Evolutionary conservation across 208 protist genomes (phyloP).

Genomic region (Tetramitus jugosus): DNA sequence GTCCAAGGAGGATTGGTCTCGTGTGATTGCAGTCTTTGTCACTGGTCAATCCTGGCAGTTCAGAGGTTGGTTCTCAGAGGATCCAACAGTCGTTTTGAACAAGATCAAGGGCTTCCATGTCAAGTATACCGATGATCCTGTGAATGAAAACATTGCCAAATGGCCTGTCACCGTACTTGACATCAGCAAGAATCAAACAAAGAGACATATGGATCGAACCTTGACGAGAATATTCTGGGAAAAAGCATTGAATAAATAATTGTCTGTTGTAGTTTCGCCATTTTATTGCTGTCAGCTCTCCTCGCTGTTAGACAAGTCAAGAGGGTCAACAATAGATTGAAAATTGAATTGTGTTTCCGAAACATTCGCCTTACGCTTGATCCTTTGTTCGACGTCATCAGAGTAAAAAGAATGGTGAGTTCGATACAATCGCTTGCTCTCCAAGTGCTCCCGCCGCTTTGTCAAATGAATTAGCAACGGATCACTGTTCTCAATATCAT

Average conservation of each 20-base stretch:
- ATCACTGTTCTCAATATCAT: no score
- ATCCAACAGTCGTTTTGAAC: neutral
- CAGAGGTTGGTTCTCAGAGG: neutral
- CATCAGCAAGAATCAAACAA: neutral
- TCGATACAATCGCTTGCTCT: no score
- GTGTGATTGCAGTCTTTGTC: slow-evolving; percentile 10
- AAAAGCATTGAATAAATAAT: neutral
- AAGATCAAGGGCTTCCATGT: neutral
- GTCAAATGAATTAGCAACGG: no score
- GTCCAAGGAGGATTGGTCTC: neutral
- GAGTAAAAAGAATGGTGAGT: no score
- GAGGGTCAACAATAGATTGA: no score
- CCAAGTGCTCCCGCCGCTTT: no score
- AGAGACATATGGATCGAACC: neutral
- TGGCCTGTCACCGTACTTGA: neutral
- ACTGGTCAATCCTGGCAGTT: slow-evolving; percentile 15
- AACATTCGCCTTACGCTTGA: no score
- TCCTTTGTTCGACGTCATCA: no score
- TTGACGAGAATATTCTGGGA: neutral
- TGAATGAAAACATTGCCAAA: neutral
- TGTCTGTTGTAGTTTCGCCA: no score
- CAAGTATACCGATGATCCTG: neutral
- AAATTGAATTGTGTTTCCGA: no score
- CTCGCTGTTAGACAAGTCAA: no score
- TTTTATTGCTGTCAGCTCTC: no score